A percentile compares a stretch with the other conserved stretches of the same genome.
phyloP scores from a whole-genome alignment of 2,329 filamentous ascomycete genomes.

The Xylariaceae sp. region DNA sequence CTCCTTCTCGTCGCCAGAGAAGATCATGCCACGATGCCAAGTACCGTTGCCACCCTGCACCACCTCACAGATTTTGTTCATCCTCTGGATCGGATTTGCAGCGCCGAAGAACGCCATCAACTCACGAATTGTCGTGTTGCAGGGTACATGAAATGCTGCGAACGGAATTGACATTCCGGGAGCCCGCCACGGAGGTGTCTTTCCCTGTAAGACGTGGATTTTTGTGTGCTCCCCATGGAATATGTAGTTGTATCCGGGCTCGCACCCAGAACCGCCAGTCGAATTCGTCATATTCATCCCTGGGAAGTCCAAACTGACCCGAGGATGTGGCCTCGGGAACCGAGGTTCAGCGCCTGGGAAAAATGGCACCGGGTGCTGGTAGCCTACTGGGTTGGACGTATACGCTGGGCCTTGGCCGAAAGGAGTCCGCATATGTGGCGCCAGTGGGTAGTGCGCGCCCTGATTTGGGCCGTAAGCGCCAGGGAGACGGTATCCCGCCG shows the following conservation, averaged over 20 bases:
- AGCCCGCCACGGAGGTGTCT: conserved; percentile 49
- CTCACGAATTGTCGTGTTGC: conserved; percentile 48
- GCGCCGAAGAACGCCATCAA: conserved; percentile 57
- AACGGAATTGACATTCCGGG: conserved; percentile 39
- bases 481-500: conserved; percentile 3
- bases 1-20: conserved; percentile 45
- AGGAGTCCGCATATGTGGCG: no score
- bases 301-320: conserved; percentile 41
- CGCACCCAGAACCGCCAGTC: conserved; percentile 53
- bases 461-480: background rate
- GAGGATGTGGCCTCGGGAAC: conserved; percentile 35
- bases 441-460: no score
- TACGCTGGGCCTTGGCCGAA: conserved; percentile 14
- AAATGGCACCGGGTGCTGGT: conserved; percentile 16
- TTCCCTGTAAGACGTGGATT: conserved; percentile 52
- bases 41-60: conserved; percentile 49
- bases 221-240: conserved; percentile 56
- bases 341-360: conserved; percentile 14
- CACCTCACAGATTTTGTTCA: conserved; percentile 56
- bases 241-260: conserved; percentile 61
- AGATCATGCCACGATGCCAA: conserved; percentile 55
- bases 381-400: conserved; percentile 14
- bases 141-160: conserved; percentile 48
- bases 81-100: conserved; percentile 42
- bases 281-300: conserved; percentile 53